Conservation (phyloP, 2,329 filamentous ascomycete species). For the Rhytidhysteron rufulum region DNA sequence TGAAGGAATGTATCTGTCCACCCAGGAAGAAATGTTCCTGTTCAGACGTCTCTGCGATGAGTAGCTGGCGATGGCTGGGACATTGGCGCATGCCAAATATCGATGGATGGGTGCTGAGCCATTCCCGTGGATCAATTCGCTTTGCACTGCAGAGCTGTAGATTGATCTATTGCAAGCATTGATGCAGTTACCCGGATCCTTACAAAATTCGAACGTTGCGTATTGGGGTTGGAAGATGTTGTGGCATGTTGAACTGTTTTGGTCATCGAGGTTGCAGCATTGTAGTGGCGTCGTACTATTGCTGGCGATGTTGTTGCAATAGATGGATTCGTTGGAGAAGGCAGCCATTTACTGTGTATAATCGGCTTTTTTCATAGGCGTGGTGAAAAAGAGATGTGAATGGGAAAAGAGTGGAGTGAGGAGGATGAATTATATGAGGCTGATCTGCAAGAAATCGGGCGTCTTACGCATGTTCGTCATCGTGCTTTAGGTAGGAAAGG, state of each 20-base stretch:
- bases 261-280: conserved; percentile 4
- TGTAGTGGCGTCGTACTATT: background rate
- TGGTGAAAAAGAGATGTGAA: too few relatives aligned
- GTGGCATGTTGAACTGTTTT: conserved; percentile 1
- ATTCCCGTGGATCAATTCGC: conserved; percentile 7
- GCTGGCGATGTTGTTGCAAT: conserved; percentile 5
- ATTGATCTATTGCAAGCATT: conserved; percentile 1
- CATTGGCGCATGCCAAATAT: conserved; percentile 13
- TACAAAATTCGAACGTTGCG: background rate
- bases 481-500: too few relatives aligned
- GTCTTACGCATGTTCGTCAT: too few relatives aligned
- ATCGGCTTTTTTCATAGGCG: too few relatives aligned
- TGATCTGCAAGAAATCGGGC: too few relatives aligned
- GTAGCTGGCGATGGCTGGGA: conserved; percentile 12
- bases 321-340: background rate
- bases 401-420: too few relatives aligned
- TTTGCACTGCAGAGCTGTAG: conserved; percentile 6
- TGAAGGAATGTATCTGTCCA: conserved; percentile 6
- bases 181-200: conserved; percentile 6
- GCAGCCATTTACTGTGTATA: too few relatives aligned
- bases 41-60: conserved; percentile 4
- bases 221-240: conserved; percentile 1
- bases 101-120: conserved; percentile 9
- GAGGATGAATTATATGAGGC: too few relatives aligned
- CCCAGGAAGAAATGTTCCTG: conserved; percentile 2